Percentiles rank a stretch among this genome's conserved stretches.
Conservation (phyloP, 139 green algal species). For the Astrephomene gubernaculifera region DNA sequence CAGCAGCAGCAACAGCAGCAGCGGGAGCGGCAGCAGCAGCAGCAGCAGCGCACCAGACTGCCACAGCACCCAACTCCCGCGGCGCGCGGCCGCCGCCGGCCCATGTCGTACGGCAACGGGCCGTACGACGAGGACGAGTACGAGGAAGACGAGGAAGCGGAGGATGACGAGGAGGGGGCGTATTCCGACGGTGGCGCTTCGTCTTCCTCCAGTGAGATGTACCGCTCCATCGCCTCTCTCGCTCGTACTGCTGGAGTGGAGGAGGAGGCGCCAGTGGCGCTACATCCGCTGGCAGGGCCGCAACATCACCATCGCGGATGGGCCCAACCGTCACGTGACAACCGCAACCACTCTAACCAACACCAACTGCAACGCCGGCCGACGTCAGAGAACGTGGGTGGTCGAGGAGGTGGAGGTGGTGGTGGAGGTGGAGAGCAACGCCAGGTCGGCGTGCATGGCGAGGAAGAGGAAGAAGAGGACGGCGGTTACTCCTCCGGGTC, state of each 20-base stretch:
- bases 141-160: neutral
- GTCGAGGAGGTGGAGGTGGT: neutral
- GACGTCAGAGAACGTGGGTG: too few species aligned
- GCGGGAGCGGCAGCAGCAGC: neutral
- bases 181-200: neutral
- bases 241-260: too few species aligned
- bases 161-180: neutral
- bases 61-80: neutral
- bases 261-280: too few species aligned
- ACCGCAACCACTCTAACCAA: too few species aligned
- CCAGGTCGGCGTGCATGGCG: neutral
- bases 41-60: neutral
- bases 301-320: neutral
- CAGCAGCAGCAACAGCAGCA: neutral
- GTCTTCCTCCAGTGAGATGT: constrained; percentile 19
- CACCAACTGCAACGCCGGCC: too few species aligned
- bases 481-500: neutral
- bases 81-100: neutral
- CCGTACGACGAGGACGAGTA: neutral
- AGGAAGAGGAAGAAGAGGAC: neutral
- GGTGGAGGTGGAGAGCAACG: too few species aligned
- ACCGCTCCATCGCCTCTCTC: constrained; percentile 19
- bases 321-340: neutral
- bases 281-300: too few species aligned
- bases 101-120: neutral